Base-by-base conservation (phyloP, 768 basidiomycete genomes). In the Fomitopsis serialis region DNA sequence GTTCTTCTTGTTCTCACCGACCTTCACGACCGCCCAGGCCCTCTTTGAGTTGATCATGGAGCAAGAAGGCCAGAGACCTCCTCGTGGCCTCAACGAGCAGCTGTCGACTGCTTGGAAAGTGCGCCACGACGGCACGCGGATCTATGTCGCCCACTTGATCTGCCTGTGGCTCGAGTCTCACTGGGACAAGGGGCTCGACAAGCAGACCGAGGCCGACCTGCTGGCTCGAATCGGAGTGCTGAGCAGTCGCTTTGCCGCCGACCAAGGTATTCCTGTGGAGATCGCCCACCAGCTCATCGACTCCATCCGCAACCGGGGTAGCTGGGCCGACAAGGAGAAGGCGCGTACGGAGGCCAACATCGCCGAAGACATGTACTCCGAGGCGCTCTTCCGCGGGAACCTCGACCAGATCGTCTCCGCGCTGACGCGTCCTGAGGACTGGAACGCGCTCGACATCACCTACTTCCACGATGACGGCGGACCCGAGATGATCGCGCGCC, bases 1-100 rank as follows among this genome's bases (percentile, higher is more conserved):
- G 1, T 87, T 91, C 70, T 84, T 88, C 68, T 68, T 82, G n/a
- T 81, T 78, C 48, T 91, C 89, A 68, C 81, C 87, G 24, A 76
- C 81, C 55, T 89, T 87, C 71, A 76, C 79, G 13, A 73, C 74
- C 0, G 77, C 88, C 0, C 24, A 42, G 15, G 71, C 74, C 7
- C 69, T 84, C 11, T 68, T 81, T 32, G 65, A 69, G 0, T 66
- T 72, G 6, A 64, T 83, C 22, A 57, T 79, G 23, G 63, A 63
- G 5, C 78, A 86, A 40, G 91, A 80, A 66, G 66, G 79, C 48
- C 72, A 75, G 53, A 47, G 37, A 22, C 59, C 66, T 7, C 63
- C 66, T 0, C 29, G 45, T 46, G 70, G 35, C 59, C 70, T 58
- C 60, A 58, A 0, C 48, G 61, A 12, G 55, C 36, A 23, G 29